phyloP scores from a whole-genome alignment of 108 stramenopile genomes.

The Fragilaria crotonensis region DNA sequence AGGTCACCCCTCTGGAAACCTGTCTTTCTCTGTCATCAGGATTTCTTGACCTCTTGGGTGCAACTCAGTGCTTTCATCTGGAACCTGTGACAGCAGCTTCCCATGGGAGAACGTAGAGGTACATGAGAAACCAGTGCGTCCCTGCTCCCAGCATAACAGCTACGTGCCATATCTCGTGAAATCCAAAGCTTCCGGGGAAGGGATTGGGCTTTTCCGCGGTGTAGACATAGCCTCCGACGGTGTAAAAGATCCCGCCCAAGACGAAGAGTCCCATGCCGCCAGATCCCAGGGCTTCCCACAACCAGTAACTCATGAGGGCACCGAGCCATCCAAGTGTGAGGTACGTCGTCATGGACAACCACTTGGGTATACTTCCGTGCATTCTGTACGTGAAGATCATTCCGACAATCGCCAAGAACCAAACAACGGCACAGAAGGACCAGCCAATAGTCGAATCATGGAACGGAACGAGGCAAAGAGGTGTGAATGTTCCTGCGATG shows the following conservation, averaged over 20 bases:
- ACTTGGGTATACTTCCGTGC: conserved; percentile 54
- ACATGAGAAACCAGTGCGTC: conserved; percentile 67
- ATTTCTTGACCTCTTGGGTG: no score
- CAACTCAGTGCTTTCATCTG: no score
- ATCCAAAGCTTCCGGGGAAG: conserved; percentile 62
- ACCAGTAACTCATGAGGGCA: conserved; percentile 47
- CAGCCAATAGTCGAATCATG: conserved; percentile 61
- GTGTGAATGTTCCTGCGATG: conserved; percentile 81
- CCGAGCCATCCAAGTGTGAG: conserved; percentile 81
- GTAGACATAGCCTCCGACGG: conserved; percentile 60
- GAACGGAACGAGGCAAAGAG: conserved; percentile 62
- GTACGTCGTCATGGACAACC: conserved; percentile 73
- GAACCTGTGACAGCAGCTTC: no score
- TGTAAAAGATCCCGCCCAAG: conserved; percentile 51
- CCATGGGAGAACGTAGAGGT: conserved; percentile 56
- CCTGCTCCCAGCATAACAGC: conserved; percentile 56
- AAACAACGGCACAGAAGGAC: conserved; percentile 64
- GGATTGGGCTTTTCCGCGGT: conserved; percentile 53
- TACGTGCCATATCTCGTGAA: conserved; percentile 81
- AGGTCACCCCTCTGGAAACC: no score
- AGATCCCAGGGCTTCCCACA: conserved; percentile 28
- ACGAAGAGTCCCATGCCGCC: conserved; percentile 44
- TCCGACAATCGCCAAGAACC: conserved; percentile 48
- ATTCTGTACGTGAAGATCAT: conserved; percentile 47
- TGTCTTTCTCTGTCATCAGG: no score